Base-by-base conservation (phyloP, 768 basidiomycete genomes). In the Boletellus ananiceps region DNA sequence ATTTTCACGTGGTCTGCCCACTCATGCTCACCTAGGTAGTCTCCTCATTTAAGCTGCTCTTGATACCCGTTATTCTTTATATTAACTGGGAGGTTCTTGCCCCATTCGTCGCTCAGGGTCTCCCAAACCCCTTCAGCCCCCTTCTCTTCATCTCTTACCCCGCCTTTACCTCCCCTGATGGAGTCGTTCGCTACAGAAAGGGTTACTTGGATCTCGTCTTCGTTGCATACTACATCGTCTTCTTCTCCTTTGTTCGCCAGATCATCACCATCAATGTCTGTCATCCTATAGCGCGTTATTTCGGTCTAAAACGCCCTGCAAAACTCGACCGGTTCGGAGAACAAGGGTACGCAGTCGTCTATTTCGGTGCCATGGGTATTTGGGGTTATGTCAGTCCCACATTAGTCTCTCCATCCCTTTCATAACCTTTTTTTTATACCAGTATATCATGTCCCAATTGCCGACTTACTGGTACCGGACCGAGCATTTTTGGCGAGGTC, bases 231-330 rank as follows among this genome's bases (percentile, higher is more conserved):
- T 74, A 94, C 62, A 74, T 97, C 67, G 71, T 98, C 43, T 82
- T 95, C 59, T 98, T 86, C 72, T 94, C 92, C 2, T 88, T 93
- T 64, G 57, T 93, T 37, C 83, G 95, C 27, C 93, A 97, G 68
- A 60, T 74, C 38, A 63, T 92, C 64, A 80, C 84, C 15, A 56
- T 87, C 60, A 79, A 78, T 47, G 32, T 91, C 11, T 81, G 83
- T 38, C 71, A 73, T 19, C 88, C 87, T 2, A 55, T 93, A 33
- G 93, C 86, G 0, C 76, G 72, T 31, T 74, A 76, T 50, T 82
- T 86, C 47, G 87, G 93, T 2, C 78, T 99, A 42, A 78, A 72
- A 60, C 81, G 75, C 53, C 66, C 70, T 50, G 63, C 63, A 19
- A 96, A 94, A 66, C 66, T 93, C 13, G 81, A 84, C 47, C 74